A percentile compares a stretch with the other conserved stretches of the same genome.
Evolutionary conservation across 2,329 filamentous ascomycete species (phyloP).

Genomic region (Scytalidium sp.): DNA sequence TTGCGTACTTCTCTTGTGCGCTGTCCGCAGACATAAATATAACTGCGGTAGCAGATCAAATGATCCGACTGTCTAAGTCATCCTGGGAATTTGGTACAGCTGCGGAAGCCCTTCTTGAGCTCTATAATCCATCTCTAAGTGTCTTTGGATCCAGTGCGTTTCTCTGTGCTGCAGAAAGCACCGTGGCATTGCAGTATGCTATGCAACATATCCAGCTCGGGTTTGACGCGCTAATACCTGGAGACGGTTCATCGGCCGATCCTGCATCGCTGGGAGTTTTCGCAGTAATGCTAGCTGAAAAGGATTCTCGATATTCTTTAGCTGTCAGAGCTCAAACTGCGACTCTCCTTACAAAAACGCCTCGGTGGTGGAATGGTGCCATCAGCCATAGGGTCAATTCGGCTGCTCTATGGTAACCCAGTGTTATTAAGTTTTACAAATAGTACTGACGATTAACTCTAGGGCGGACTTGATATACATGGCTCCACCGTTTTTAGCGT

Average conservation of each 20-base stretch:
- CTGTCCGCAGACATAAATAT: neutral
- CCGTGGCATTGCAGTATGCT: slow-evolving; percentile 31
- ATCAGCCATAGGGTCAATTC: slow-evolving; percentile 42
- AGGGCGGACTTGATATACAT: slow-evolving; percentile 45
- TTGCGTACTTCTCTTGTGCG: neutral
- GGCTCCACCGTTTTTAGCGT: slow-evolving; percentile 42
- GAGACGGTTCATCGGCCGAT: slow-evolving; percentile 37
- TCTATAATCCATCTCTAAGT: slow-evolving; percentile 30
- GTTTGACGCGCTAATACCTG: slow-evolving; percentile 26
- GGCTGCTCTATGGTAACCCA: slow-evolving; percentile 37
- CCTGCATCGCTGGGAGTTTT: slow-evolving; percentile 42
- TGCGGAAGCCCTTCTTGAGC: slow-evolving; percentile 37
- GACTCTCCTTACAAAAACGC: slow-evolving; percentile 35
- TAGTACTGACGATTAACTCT: neutral
- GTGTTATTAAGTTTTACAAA: neutral
- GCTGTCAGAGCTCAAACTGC: slow-evolving; percentile 38
- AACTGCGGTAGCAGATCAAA: neutral
- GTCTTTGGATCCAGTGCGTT: slow-evolving; percentile 36
- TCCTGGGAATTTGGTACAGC: slow-evolving; percentile 40
- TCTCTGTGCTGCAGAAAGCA: slow-evolving; percentile 17
- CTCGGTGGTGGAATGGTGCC: slow-evolving; percentile 41
- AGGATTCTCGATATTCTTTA: slow-evolving; percentile 27
- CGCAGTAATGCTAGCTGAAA: slow-evolving; percentile 39
- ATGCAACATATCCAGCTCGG: slow-evolving; percentile 28
- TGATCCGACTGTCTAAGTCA: neutral